A percentile compares a stretch with the other conserved stretches of the same genome.
Evolutionary conservation across 2,329 filamentous ascomycete species (phyloP).

Genomic region (Aphanocladium album): DNA sequence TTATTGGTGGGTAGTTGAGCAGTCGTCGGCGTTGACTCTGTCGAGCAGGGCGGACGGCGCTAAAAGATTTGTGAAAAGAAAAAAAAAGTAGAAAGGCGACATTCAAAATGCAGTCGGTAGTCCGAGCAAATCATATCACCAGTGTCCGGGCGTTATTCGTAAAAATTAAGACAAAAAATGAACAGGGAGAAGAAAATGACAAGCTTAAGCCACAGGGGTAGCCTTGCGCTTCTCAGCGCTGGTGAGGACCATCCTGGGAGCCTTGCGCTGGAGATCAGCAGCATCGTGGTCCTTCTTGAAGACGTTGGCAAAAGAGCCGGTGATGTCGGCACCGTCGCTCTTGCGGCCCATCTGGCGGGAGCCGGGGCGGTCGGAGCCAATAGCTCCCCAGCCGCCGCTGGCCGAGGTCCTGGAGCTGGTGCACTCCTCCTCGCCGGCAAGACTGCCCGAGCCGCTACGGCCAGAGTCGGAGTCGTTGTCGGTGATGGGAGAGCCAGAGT

Average conservation of each 20-base stretch:
- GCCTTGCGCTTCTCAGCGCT: slow-evolving; percentile 84
- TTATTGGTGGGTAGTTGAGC: slow-evolving; percentile 25
- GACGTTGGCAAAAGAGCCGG: slow-evolving; percentile 58
- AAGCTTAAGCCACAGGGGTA: slow-evolving; percentile 21
- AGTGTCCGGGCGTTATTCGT: slow-evolving; percentile 33
- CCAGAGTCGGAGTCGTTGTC: slow-evolving; percentile 72
- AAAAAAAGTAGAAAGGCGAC: slow-evolving; percentile 20
- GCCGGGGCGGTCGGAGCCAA: slow-evolving; percentile 78
- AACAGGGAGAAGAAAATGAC: slow-evolving; percentile 15
- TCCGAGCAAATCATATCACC: slow-evolving; percentile 34
- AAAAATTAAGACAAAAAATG: slow-evolving; percentile 21
- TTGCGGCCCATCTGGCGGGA: slow-evolving; percentile 61
- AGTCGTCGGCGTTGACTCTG: neutral
- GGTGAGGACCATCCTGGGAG: slow-evolving; percentile 80
- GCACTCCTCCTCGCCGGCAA: slow-evolving; percentile 66
- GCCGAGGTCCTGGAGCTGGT: slow-evolving; percentile 73
- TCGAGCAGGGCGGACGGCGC: neutral
- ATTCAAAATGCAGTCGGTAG: slow-evolving; percentile 26
- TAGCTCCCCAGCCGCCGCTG: slow-evolving; percentile 70
- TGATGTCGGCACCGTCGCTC: slow-evolving; percentile 56
- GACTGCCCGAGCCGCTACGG: slow-evolving; percentile 70
- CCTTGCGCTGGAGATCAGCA: slow-evolving; percentile 65
- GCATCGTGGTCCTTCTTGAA: slow-evolving; percentile 57
- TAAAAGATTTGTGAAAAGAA: slow-evolving; percentile 12
- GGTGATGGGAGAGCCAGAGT: slow-evolving; percentile 60